Base-by-base conservation (phyloP, 805 yeast species). In the Wickerhamomyces subpelliculosus region DNA sequence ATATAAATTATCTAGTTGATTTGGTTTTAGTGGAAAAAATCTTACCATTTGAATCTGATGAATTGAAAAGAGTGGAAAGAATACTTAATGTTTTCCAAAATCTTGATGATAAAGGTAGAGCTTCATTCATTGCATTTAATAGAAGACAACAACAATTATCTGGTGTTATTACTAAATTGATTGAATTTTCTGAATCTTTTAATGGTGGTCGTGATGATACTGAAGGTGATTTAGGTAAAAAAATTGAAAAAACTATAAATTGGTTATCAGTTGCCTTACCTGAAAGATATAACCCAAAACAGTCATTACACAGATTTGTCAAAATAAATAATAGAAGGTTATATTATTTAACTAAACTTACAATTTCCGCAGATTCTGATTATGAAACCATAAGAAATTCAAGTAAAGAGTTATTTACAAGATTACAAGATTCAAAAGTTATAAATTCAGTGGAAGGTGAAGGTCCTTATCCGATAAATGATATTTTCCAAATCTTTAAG, bases 1-100 rank as follows among this genome's bases (percentile, higher is more conserved):
- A 67, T 9, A 79, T 85, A 35, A 85, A 80, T 40, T 70, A 79
- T 11, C 62, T 72, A 11, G 82, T 86, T 12, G 96, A 87, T 53
- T 43, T 60, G 4, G 60, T 70, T 0, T 46, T 88, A 3, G 70
- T 79, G 47, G 87, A 81, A 41, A 66, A 70, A 37, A 50, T 87
- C 1, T 53, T 84, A 10, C 84, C 94, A 0, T 60, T 74, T 21
- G 75, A 74, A 16, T 46, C 58, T 4, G 68, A 72, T 42, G 56
- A 69, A 5, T 45, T 52, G 2, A 60, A 50, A 25, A 64, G 95
- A 39, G 79, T 78, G 0, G 53, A 60, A 8, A 63, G 93, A 36
- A 45, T 84, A 2, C 54, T 83, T 33, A 57, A 55, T 2, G 65
- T 84, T 2, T 60, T 75, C 36, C 48, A 61, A 1, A 60, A 56